Conservation (phyloP, 2,329 filamentous ascomycete genomes). For the Talaromyces sp. region DNA sequence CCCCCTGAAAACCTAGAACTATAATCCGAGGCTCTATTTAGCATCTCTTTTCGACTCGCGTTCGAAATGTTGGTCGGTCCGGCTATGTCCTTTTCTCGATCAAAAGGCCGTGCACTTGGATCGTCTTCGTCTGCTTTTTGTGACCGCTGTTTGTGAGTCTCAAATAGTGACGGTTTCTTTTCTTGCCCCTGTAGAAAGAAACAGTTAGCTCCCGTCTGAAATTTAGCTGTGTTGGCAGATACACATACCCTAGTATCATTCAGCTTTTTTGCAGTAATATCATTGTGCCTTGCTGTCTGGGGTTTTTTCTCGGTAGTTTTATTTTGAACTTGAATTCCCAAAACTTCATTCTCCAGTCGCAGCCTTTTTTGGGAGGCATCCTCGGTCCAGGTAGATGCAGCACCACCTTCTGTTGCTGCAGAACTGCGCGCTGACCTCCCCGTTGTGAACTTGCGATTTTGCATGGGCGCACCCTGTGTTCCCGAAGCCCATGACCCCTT, state of each 20-base stretch:
- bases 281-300: slow-evolving; percentile 28
- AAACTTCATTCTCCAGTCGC: slow-evolving; percentile 72
- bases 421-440: slow-evolving; percentile 53
- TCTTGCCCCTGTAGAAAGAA: slow-evolving; percentile 43
- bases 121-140: slow-evolving; percentile 63
- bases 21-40: slow-evolving; percentile 72
- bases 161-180: slow-evolving; percentile 59
- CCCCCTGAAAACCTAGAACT: slow-evolving; percentile 72
- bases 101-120: slow-evolving; percentile 78
- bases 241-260: slow-evolving; percentile 41
- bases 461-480: slow-evolving; percentile 76
- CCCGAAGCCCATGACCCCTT: slow-evolving; percentile 51
- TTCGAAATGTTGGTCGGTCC: slow-evolving; percentile 65
- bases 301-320: slow-evolving; percentile 9
- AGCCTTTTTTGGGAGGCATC: slow-evolving; percentile 81
- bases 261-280: slow-evolving; percentile 53
- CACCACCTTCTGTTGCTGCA: slow-evolving; percentile 32
- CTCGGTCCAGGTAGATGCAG: slow-evolving; percentile 74
- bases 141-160: slow-evolving; percentile 48
- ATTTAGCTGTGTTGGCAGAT: slow-evolving; percentile 14
- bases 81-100: slow-evolving; percentile 85
- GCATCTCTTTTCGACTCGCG: slow-evolving; percentile 66
- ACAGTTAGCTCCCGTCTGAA: background rate
- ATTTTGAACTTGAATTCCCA: slow-evolving; percentile 56
- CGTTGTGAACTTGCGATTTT: slow-evolving; percentile 74